Percentiles rank a stretch among this genome's conserved stretches.
Conservation (phyloP, 306 rosid genomes). For the Cucurbita moschata region DNA sequence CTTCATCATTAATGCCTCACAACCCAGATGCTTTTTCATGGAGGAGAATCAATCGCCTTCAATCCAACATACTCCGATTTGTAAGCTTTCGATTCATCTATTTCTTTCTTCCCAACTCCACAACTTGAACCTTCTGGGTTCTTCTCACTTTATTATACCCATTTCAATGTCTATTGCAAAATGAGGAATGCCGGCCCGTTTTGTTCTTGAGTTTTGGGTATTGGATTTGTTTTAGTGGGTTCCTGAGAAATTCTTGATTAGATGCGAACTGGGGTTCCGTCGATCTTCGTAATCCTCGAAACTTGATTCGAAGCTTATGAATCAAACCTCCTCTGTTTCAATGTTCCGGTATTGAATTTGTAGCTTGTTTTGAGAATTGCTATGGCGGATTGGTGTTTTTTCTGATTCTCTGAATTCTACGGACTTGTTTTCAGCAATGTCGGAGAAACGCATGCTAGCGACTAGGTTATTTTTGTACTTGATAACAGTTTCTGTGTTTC, state of each 20-base stretch:
- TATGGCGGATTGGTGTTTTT: not conserved
- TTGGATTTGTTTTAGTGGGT: not conserved
- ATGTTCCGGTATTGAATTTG: not conserved
- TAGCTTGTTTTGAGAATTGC: not conserved
- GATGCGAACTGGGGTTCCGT: not conserved
- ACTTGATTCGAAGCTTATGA: not conserved
- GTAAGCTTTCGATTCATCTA: slow-evolving; percentile 1
- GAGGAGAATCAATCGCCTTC: not conserved
- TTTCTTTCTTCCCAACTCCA: not conserved
- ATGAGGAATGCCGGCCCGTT: not conserved
- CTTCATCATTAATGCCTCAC: not conserved
- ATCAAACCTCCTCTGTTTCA: not conserved
- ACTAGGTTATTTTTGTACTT: slow-evolving; percentile 51
- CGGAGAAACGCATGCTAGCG: slow-evolving; percentile 53
- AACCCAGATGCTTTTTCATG: not conserved
- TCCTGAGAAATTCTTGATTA: not conserved
- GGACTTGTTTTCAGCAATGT: slow-evolving; percentile 28
- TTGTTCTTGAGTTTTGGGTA: not conserved
- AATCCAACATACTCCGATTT: not conserved
- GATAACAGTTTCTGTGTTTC: slow-evolving; percentile 50
- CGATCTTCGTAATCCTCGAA: not conserved
- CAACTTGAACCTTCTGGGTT: not conserved
- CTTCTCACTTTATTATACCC: not conserved
- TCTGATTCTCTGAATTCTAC: not conserved
- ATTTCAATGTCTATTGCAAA: not conserved